Conservation (phyloP, 1,139 yeast genomes). For the Zygoascus meyerae region DNA sequence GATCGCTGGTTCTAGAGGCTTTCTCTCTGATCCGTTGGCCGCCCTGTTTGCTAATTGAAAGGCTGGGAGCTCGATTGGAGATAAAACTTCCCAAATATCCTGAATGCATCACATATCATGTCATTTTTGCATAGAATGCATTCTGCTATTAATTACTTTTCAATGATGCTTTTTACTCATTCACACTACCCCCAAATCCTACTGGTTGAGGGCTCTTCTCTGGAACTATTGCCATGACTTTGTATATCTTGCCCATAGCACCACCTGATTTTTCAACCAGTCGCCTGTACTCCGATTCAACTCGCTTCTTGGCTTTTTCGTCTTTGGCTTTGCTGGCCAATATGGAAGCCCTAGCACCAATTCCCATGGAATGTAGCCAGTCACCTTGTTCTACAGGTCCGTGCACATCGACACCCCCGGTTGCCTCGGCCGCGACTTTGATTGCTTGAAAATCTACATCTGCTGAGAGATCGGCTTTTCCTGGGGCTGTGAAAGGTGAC, state of each 20-base stretch:
- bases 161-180: not conserved
- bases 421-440: constrained; percentile 33
- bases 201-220: constrained; percentile 38
- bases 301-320: constrained; percentile 34
- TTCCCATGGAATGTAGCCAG: constrained; percentile 72
- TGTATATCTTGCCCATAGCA: constrained; percentile 74
- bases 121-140: not conserved
- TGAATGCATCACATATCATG: not conserved
- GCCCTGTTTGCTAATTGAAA: too few species aligned
- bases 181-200: constrained; percentile 37
- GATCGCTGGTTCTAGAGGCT: constrained; percentile 31
- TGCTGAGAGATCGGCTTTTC: constrained; percentile 74
- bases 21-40: too few species aligned
- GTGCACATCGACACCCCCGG: constrained; percentile 30
- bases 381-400: constrained; percentile 78
- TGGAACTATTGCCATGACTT: constrained; percentile 62
- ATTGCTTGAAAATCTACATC: constrained; percentile 76
- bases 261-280: constrained; percentile 56
- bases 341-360: constrained; percentile 56
- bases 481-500: constrained; percentile 70
- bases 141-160: not conserved
- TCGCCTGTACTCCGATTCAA: constrained; percentile 56
- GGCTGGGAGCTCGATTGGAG: too few species aligned
- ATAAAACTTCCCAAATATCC: not conserved
- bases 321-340: constrained; percentile 32